Conservation (phyloP, 2,329 filamentous ascomycete genomes). For the Rutstroemia sp. region DNA sequence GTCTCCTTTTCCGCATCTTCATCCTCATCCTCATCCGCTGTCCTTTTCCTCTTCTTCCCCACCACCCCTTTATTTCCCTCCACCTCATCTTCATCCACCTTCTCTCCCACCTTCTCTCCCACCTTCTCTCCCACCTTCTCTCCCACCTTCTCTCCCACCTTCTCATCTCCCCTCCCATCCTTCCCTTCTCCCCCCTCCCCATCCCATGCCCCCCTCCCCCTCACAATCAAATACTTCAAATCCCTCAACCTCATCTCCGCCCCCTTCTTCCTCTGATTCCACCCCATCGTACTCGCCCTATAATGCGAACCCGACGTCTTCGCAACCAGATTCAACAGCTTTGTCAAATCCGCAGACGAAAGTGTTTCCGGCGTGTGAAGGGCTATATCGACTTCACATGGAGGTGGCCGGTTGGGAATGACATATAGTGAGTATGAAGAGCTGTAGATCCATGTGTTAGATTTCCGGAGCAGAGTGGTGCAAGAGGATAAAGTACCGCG, state of each 20-base stretch:
- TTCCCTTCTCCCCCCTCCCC: too few relatives aligned
- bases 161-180: too few relatives aligned
- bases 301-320: slow-evolving; percentile 60
- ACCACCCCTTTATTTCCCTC: not conserved
- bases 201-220: slow-evolving; percentile 15
- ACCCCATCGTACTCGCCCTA: slow-evolving; percentile 51
- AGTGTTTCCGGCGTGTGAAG: slow-evolving; percentile 38
- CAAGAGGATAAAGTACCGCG: slow-evolving; percentile 22
- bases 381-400: slow-evolving; percentile 32
- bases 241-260: slow-evolving; percentile 61
- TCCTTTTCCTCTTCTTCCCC: not conserved
- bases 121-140: too few relatives aligned
- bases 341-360: slow-evolving; percentile 37
- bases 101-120: not conserved
- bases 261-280: slow-evolving; percentile 54
- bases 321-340: slow-evolving; percentile 52
- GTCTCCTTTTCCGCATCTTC: not conserved
- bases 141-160: too few relatives aligned
- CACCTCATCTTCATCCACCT: not conserved
- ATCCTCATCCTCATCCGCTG: not conserved
- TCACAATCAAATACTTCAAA: slow-evolving; percentile 62
- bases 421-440: not conserved
- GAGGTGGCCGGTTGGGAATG: not conserved
- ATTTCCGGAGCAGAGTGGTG: not conserved
- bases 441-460: slow-evolving; percentile 10